Base-by-base conservation (phyloP, 2,329 filamentous ascomycete species). In the Alternaria postmessia region DNA sequence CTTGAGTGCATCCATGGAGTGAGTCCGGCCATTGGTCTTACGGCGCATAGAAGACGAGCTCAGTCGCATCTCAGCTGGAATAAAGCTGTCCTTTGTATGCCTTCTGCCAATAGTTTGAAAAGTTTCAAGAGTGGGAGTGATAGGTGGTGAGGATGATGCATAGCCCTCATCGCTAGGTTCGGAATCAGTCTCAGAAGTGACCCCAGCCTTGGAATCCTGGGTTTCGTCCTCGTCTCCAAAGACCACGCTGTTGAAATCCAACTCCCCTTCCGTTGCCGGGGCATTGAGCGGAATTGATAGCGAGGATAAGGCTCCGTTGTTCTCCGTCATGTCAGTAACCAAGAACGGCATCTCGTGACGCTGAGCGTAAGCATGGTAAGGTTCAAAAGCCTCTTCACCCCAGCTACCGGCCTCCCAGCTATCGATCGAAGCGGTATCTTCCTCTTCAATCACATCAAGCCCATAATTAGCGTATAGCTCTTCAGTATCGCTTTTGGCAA, bases 151-250 rank as follows among this genome's bases (percentile, higher is more conserved):
- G 12, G 61, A 44, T 8, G 61, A 63, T 7, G 38, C n/a, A 28
- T 64, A 64, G 16, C 61, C 61, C 36, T 64, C 61, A n/a, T 64
- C 61, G 16, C n/a, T 28, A 11, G 16, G 4, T 16, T 46, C 16
- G 7, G 48, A 43, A 20, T 46, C 34, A 4, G 24, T 39, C 12
- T 46, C 28, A 16, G 9, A 22, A 14, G 11, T 22, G n/a, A 14
- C 38, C 20, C 38, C 20, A 7, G 46, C 3, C 20, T 24, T 24
- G 20, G 3, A 30, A 3, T 42, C 24, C 18, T 36, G 36, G n/a
- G 12, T 11, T 2, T 38, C 22, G 28, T 51, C n/a, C 12, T 41
- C 52, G 14, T 28, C 22, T 12, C 41, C 47, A 32, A 61, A 63
- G 9, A 61, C 43, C 4, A 61, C 36, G n/a, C 51, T 34, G 12